Percentiles rank a stretch among this genome's conserved stretches.
Evolutionary conservation across 164 flowering plant genomes (phyloP).

Genomic region (Chloranthus sessilifolius): DNA sequence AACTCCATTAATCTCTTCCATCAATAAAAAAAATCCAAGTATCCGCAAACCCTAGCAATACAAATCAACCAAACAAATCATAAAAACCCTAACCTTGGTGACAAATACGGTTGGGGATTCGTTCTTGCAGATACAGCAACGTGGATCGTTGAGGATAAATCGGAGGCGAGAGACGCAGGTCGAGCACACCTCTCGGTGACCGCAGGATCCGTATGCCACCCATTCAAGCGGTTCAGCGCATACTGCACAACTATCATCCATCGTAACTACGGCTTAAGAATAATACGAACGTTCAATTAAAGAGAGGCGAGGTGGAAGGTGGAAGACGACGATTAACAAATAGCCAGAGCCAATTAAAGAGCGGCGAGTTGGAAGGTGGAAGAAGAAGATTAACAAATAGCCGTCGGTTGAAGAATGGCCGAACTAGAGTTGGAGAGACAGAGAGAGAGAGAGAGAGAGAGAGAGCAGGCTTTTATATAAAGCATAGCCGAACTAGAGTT

Average conservation of each 20-base stretch:
- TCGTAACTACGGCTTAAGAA: no score
- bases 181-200: constrained; percentile 91
- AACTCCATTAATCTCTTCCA: neutral
- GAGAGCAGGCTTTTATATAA: no score
- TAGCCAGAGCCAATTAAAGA: no score
- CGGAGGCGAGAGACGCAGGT: constrained; percentile 94
- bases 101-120: constrained; percentile 60
- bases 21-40: neutral
- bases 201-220: constrained; percentile 88
- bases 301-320: no score
- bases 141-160: constrained; percentile 74
- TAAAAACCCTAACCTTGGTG: constrained; percentile 79
- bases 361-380: no score
- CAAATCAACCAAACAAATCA: neutral
- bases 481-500: no score
- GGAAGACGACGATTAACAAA: no score
- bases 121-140: constrained; percentile 90
- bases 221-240: constrained; percentile 89
- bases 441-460: no score
- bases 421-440: no score
- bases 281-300: no score
- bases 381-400: no score
- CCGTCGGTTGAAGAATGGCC: no score
- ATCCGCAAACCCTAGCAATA: neutral
- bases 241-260: constrained; percentile 96